Percentiles rank a stretch among this genome's conserved stretches.
phyloP scores from a whole-genome alignment of 2,329 filamentous ascomycete genomes.

The Beauveria pseudobassiana region DNA sequence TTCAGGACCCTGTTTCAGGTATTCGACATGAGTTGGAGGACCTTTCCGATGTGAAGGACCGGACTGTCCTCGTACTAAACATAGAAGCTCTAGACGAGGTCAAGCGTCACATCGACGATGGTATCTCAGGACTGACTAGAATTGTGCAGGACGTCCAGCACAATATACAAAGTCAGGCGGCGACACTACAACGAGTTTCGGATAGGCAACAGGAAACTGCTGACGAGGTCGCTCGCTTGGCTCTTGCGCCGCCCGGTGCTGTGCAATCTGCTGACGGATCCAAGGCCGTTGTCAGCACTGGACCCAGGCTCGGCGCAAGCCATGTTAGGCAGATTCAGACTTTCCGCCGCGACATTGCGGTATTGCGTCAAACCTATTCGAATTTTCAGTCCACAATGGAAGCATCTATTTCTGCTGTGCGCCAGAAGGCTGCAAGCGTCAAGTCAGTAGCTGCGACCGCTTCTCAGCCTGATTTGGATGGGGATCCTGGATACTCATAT shows the following conservation, averaged over 20 bases:
- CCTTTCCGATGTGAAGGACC: conserved; percentile 84
- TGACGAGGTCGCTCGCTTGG: conserved; percentile 68
- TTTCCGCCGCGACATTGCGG: conserved; percentile 79
- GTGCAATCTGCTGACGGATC: conserved; percentile 34
- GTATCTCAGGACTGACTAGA: conserved; percentile 68
- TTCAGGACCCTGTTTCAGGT: conserved; percentile 90
- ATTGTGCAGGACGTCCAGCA: conserved; percentile 83
- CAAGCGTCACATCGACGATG: conserved; percentile 92
- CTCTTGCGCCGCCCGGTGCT: conserved; percentile 37
- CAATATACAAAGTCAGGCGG: conserved; percentile 74
- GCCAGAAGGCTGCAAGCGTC: conserved; percentile 72
- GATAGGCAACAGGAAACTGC: conserved; percentile 85
- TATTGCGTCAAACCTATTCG: conserved; percentile 87
- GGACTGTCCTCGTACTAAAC: conserved; percentile 90
- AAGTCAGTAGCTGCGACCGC: conserved; percentile 68
- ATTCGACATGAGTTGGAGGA: conserved; percentile 97
- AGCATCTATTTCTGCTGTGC: conserved; percentile 76
- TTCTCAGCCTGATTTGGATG: conserved; percentile 62
- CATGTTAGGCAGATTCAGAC: conserved; percentile 74
- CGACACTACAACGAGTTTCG: conserved; percentile 76
- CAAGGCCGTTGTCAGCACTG: conserved; percentile 24
- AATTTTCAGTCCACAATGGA: conserved; percentile 85
- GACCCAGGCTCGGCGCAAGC: conserved; percentile 43
- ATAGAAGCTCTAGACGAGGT: conserved; percentile 91
- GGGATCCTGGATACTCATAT: conserved; percentile 75